Conservation (phyloP, 2,329 filamentous ascomycete genomes). For the Sporothrix euskadiensis region DNA sequence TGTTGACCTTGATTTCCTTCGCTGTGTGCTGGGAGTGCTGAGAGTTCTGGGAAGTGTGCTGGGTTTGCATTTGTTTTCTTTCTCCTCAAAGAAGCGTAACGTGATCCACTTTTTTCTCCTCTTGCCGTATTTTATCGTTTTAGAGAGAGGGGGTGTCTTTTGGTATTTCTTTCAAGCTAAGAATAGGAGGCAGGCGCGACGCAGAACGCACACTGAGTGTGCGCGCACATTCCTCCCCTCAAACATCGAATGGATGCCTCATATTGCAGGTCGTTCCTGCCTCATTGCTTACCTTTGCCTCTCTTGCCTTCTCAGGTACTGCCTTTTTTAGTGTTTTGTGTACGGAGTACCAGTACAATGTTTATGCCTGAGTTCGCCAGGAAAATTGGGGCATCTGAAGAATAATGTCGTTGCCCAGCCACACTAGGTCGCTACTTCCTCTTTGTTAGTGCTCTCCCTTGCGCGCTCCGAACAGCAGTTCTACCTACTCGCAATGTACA, state of each 20-base stretch:
- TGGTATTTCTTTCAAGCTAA: conserved; percentile 21
- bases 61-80: conserved; percentile 24
- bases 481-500: neutral
- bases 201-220: neutral
- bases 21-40: conserved; percentile 4
- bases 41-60: neutral
- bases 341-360: neutral
- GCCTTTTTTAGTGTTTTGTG: conserved; percentile 14
- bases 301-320: neutral
- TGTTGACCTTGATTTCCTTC: neutral
- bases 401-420: neutral
- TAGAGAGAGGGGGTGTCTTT: conserved; percentile 8
- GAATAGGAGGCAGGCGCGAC: conserved; percentile 26
- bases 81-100: conserved; percentile 11
- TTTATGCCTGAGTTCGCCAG: neutral
- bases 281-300: conserved; percentile 8
- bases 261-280: conserved; percentile 22
- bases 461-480: conserved; percentile 18
- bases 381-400: neutral
- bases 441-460: conserved; percentile 29
- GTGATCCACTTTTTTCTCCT: conserved; percentile 17
- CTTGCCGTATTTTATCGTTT: conserved; percentile 21
- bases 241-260: neutral
- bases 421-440: conserved; percentile 23
- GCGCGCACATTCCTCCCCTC: conserved; percentile 23